These are phyloP conservation scores for Polymyxa betae DNA, from an alignment of 208 protist genomes.

Conservation along the genomic window DNA sequence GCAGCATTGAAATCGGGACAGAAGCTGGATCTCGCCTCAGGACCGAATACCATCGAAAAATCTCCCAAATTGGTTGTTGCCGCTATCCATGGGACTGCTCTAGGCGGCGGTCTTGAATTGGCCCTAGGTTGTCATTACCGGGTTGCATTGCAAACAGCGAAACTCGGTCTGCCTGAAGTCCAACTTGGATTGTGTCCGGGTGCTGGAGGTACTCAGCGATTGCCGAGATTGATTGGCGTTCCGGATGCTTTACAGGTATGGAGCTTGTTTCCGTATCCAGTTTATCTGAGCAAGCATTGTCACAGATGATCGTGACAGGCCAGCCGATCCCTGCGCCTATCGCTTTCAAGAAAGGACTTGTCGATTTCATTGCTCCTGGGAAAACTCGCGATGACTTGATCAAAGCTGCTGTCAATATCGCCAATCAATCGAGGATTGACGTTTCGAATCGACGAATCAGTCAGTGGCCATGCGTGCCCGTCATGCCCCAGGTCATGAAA, in stretches of 20 bases:
- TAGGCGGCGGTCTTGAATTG: constrained; percentile 91
- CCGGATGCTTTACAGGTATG: constrained; percentile 74
- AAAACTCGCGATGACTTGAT: background rate
- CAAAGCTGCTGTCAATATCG: background rate
- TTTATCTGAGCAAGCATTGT: background rate
- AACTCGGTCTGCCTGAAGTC: constrained; percentile 76
- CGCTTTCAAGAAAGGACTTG: constrained; percentile 36
- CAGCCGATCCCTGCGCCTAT: background rate
- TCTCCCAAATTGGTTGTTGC: constrained; percentile 79
- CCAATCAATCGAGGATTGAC: background rate
- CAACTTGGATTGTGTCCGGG: constrained; percentile 90
- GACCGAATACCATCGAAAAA: constrained; percentile 59
- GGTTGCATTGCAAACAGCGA: constrained; percentile 54
- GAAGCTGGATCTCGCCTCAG: background rate
- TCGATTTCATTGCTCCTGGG: constrained; percentile 5
- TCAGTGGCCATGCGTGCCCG: background rate
- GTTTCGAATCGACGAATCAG: background rate
- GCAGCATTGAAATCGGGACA: background rate
- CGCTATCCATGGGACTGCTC: constrained; percentile 86
- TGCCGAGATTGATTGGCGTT: constrained; percentile 86
- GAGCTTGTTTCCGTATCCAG: background rate
- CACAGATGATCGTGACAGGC: constrained; percentile 50
- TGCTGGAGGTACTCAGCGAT: constrained; percentile 88
- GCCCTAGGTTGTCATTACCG: constrained; percentile 86
- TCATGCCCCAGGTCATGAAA: background rate